These are phyloP conservation scores for Venturia carpophila DNA, from an alignment of 2,329 filamentous ascomycete species.

Conservation along the genomic window DNA sequence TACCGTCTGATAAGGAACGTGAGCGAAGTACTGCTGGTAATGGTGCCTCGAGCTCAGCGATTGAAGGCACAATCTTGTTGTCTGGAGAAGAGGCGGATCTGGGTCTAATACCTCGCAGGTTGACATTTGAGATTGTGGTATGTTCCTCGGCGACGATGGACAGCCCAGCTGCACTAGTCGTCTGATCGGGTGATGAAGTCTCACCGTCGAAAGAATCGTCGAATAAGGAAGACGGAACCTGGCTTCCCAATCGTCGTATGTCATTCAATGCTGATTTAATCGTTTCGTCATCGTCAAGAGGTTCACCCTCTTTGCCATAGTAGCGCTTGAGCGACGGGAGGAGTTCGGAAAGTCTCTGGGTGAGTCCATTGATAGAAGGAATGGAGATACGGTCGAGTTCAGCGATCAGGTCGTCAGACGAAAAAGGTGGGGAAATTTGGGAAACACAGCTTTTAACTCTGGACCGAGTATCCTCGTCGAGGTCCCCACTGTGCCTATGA, in stretches of 20 bases:
- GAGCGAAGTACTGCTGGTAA: conserved; percentile 12
- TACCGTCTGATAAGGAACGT: conserved; percentile 14
- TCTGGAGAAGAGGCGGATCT: conserved; percentile 15
- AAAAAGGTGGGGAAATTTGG: conserved; percentile 23
- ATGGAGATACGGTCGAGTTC: conserved; percentile 41
- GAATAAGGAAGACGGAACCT: neutral
- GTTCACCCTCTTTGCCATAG: conserved; percentile 32
- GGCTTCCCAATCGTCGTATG: conserved; percentile 16
- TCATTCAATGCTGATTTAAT: conserved; percentile 23
- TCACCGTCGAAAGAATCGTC: neutral
- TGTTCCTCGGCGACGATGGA: conserved; percentile 13
- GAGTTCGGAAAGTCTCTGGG: conserved; percentile 39
- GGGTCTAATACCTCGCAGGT: neutral
- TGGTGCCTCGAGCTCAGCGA: conserved; percentile 20
- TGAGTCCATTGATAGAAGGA: conserved; percentile 39
- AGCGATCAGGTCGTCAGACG: conserved; percentile 35
- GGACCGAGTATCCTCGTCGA: neutral
- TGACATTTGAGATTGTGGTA: neutral
- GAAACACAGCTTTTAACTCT: neutral
- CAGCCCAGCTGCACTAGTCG: neutral
- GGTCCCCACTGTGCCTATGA: neutral
- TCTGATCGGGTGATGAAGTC: neutral
- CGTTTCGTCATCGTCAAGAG: conserved; percentile 24
- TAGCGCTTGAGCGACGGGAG: conserved; percentile 37
- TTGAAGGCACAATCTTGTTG: neutral